phyloP scores from a whole-genome alignment of 768 basidiomycete genomes.

The Melanogaster broomeanus region DNA sequence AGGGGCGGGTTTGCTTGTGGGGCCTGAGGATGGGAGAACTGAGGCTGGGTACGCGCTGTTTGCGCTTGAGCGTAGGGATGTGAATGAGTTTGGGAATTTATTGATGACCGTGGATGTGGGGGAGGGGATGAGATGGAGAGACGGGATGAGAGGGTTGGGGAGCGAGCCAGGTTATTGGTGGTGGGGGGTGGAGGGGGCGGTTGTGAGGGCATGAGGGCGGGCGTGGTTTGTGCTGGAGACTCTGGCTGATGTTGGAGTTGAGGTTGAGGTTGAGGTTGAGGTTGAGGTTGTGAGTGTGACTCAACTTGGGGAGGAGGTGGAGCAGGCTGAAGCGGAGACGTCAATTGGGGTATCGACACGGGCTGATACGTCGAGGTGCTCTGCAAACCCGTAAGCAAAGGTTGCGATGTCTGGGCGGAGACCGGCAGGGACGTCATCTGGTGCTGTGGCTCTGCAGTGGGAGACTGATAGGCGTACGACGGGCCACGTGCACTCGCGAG shows the following conservation, averaged over 20 bases:
- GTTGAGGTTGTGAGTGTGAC: conserved; percentile 20
- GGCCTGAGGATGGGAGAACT: conserved; percentile 11
- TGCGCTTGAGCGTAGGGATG: conserved; percentile 10
- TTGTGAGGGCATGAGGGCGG: conserved; percentile 5
- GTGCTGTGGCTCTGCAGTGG: conserved; percentile 7
- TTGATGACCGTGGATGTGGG: conserved; percentile 13
- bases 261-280: conserved; percentile 29
- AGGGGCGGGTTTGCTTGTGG: conserved; percentile 33
- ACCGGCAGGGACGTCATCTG: conserved; percentile 14
- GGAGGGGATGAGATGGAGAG: conserved; percentile 16
- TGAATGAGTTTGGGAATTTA: conserved; percentile 4
- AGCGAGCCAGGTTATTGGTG: conserved; percentile 23
- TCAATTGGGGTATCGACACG: conserved; percentile 19
- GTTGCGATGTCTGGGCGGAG: conserved; percentile 12
- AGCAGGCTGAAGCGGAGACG: conserved; percentile 2
- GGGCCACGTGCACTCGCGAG: conserved; percentile 11
- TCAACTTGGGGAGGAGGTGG: conserved; percentile 7
- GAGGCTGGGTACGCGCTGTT: neutral
- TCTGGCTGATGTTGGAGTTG: conserved; percentile 27
- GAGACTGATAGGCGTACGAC: conserved; percentile 13
- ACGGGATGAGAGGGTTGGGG: conserved; percentile 30
- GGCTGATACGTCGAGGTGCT: conserved; percentile 19
- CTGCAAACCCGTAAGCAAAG: conserved; percentile 8
- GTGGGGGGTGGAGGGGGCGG: conserved; percentile 19
- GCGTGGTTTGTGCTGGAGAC: conserved; percentile 14